Percentiles rank a stretch among this genome's conserved stretches.
These are phyloP conservation scores for Leccinum imitatum DNA, from an alignment of 768 basidiomycete species.

Conservation along the genomic window DNA sequence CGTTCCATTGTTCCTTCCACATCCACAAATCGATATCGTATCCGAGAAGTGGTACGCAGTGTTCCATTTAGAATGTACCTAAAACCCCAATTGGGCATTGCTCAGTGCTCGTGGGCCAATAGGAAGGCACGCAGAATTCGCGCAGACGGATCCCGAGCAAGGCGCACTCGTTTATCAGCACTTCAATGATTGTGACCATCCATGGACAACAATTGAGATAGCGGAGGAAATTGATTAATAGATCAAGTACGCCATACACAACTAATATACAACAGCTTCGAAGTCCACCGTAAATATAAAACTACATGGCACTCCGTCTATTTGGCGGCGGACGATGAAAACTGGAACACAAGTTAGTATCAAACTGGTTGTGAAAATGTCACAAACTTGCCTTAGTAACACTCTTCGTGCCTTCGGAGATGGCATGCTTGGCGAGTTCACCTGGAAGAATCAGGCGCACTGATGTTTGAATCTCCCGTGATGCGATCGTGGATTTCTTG, in stretches of 20 bases:
- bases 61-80: background rate
- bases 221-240: slow-evolving; percentile 24
- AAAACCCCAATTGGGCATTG: background rate
- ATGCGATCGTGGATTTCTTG: slow-evolving; percentile 98
- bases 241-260: slow-evolving; percentile 33
- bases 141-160: background rate
- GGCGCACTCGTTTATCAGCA: background rate
- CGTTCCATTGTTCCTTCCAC: background rate
- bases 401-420: slow-evolving; percentile 88
- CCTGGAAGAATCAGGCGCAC: slow-evolving; percentile 95
- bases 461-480: slow-evolving; percentile 96
- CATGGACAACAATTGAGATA: background rate
- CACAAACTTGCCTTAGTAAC: slow-evolving; percentile 52
- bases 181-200: background rate
- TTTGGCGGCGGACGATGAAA: slow-evolving; percentile 47
- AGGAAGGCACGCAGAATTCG: background rate
- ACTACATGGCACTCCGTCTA: slow-evolving; percentile 24
- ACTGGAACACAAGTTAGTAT: slow-evolving; percentile 26
- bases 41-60: background rate
- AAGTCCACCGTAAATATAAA: slow-evolving; percentile 16
- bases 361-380: background rate
- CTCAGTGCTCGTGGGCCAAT: background rate
- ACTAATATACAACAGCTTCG: slow-evolving; percentile 34
- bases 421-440: slow-evolving; percentile 97
- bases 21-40: background rate